A percentile compares a stretch with the other conserved stretches of the same genome.
These are phyloP conservation scores for Epichloe typhina DNA, from an alignment of 2,329 filamentous ascomycete species.

Conservation along the genomic window DNA sequence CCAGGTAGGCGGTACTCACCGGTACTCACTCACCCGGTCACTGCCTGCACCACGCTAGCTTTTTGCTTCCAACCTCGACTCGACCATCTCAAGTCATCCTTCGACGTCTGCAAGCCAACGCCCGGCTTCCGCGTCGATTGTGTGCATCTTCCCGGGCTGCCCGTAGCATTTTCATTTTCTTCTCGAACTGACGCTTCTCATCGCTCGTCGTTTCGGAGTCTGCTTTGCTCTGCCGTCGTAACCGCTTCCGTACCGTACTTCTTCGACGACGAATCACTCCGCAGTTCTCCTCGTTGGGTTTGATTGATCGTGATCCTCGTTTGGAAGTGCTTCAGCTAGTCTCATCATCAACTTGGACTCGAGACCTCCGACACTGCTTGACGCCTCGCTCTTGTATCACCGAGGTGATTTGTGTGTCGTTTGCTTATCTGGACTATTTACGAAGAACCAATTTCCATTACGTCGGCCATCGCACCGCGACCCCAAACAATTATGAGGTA, in stretches of 20 bases:
- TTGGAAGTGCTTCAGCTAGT: not conserved
- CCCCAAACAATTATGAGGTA: not conserved
- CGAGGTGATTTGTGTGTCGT: not conserved
- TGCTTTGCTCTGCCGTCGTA: not conserved
- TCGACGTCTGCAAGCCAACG: not conserved
- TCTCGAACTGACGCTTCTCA: not conserved
- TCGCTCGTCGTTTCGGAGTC: not conserved
- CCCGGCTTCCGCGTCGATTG: not conserved
- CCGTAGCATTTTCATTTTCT: not conserved
- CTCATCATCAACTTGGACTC: not conserved
- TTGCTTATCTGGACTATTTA: not conserved
- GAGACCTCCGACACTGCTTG: not conserved
- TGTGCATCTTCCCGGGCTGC: not conserved
- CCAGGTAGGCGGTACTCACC: too few relatives aligned
- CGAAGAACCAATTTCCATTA: not conserved
- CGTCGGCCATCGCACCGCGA: not conserved
- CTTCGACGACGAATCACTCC: not conserved
- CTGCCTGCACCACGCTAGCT: not conserved
- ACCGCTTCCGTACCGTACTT: not conserved
- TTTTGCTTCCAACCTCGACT: not conserved
- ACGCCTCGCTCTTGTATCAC: not conserved
- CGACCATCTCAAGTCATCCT: not conserved
- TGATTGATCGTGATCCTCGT: not conserved
- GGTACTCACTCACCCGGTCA: not conserved
- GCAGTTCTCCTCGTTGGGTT: not conserved